These are phyloP conservation scores for Salvia sclarea DNA, from an alignment of 305 asterid genomes.

Conservation along the genomic window DNA sequence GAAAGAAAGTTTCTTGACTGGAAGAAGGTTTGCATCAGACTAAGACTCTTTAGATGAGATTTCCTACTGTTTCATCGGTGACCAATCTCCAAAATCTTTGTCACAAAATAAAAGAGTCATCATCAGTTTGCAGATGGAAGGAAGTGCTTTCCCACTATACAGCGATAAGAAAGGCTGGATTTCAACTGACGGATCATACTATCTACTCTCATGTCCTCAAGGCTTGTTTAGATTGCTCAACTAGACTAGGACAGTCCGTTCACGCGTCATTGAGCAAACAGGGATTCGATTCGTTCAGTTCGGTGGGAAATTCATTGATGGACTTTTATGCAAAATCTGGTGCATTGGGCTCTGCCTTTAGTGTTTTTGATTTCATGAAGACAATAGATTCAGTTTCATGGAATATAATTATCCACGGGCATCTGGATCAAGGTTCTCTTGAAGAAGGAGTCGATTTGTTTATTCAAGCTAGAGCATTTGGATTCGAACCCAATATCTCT, in stretches of 20 bases:
- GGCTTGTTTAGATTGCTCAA: conserved; percentile 56
- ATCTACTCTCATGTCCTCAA: conserved; percentile 61
- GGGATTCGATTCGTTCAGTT: conserved; percentile 58
- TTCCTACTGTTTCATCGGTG: conserved; percentile 29
- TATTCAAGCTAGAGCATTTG: conserved; percentile 49
- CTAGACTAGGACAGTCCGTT: conserved; percentile 50
- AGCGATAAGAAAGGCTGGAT: conserved; percentile 41
- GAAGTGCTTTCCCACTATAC: conserved; percentile 52
- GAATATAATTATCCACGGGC: conserved; percentile 73
- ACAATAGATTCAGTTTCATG: conserved; percentile 76
- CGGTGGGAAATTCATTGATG: conserved; percentile 65
- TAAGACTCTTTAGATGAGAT: too few species aligned
- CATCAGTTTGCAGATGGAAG: conserved; percentile 55
- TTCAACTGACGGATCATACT: conserved; percentile 49
- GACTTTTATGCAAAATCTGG: conserved; percentile 79
- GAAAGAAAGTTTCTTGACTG: conserved; percentile 19
- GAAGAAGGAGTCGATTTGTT: conserved; percentile 56
- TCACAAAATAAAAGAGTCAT: conserved; percentile 48
- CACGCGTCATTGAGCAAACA: conserved; percentile 67
- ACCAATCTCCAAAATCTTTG: conserved; percentile 35
- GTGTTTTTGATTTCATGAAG: conserved; percentile 51
- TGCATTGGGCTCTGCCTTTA: conserved; percentile 42
- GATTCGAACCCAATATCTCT: conserved; percentile 76
- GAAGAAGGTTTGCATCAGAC: too few species aligned
- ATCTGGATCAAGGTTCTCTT: conserved; percentile 48